Conservation (phyloP, 2,329 filamentous ascomycete genomes). For the Penicillium sp. region DNA sequence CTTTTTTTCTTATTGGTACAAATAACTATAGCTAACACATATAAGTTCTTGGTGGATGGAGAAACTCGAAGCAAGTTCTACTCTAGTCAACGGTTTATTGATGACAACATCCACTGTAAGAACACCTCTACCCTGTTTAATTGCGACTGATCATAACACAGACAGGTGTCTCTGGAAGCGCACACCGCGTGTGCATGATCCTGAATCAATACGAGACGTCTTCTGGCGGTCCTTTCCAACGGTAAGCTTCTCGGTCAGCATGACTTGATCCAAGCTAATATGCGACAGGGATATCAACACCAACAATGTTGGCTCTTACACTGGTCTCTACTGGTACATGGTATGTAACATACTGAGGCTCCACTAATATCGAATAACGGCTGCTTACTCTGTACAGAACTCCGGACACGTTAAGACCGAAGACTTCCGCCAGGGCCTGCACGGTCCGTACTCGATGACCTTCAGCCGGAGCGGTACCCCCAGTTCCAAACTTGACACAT, state of each 20-base stretch:
- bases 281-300: conserved; percentile 50
- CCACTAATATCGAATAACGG: background rate
- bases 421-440: conserved; percentile 52
- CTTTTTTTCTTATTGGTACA: background rate
- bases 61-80: conserved; percentile 64
- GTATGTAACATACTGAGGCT: conserved; percentile 11
- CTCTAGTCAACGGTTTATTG: conserved; percentile 60
- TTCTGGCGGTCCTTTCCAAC: conserved; percentile 59
- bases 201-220: conserved; percentile 51
- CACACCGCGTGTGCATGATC: conserved; percentile 54
- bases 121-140: background rate
- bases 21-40: background rate
- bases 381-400: conserved; percentile 38
- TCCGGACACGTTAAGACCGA: conserved; percentile 57
- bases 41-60: conserved; percentile 49
- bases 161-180: conserved; percentile 27
- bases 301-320: conserved; percentile 52
- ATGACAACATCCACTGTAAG: conserved; percentile 54
- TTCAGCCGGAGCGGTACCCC: conserved; percentile 54
- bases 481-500: conserved; percentile 44
- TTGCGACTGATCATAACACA: background rate
- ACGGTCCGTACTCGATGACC: conserved; percentile 56
- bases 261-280: conserved; percentile 2
- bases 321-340: conserved; percentile 60
- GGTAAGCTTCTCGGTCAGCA: conserved; percentile 24